Conservation (phyloP, 495 filamentous ascomycete genomes). For the Achaetomiella virescens region DNA sequence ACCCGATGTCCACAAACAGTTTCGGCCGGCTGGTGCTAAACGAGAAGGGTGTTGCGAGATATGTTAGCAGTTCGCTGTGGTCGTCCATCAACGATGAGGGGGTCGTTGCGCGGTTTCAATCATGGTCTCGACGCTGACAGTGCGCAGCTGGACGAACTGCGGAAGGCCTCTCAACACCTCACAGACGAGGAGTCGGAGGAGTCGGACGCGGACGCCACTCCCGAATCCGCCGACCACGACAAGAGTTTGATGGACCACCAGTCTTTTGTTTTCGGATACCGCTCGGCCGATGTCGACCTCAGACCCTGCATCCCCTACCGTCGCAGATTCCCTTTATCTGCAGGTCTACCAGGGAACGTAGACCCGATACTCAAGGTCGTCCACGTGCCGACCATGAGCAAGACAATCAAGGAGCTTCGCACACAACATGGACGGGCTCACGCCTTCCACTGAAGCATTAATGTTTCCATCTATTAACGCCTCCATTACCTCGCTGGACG, state of each 20-base stretch:
- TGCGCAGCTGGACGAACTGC: conserved; percentile 61
- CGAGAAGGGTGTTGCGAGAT: conserved; percentile 69
- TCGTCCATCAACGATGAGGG: conserved; percentile 80
- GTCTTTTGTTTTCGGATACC: conserved; percentile 63
- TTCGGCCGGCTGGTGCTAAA: conserved; percentile 80
- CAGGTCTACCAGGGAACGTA: conserved; percentile 64
- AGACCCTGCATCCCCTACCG: conserved; percentile 48
- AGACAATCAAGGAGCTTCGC: conserved; percentile 39
- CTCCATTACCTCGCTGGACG: conserved; percentile 60
- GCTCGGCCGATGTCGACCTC: conserved; percentile 49
- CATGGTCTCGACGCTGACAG: conserved; percentile 9
- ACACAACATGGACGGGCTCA: conserved; percentile 50
- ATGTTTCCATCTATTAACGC: conserved; percentile 79
- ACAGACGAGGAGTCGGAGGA: conserved; percentile 61
- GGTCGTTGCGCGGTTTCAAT: neutral
- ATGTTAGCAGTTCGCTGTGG: conserved; percentile 88
- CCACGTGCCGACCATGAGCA: conserved; percentile 55
- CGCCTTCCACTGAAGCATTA: conserved; percentile 60
- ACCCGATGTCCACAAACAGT: conserved; percentile 54
- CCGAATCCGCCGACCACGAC: conserved; percentile 30
- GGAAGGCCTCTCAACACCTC: conserved; percentile 60
- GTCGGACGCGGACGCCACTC: conserved; percentile 49
- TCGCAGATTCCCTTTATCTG: conserved; percentile 61
- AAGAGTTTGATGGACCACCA: conserved; percentile 51
- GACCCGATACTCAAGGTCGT: conserved; percentile 65